Evolutionary conservation across 768 basidiomycete genomes (phyloP).

Genomic region (Macrocybe gigantea): DNA sequence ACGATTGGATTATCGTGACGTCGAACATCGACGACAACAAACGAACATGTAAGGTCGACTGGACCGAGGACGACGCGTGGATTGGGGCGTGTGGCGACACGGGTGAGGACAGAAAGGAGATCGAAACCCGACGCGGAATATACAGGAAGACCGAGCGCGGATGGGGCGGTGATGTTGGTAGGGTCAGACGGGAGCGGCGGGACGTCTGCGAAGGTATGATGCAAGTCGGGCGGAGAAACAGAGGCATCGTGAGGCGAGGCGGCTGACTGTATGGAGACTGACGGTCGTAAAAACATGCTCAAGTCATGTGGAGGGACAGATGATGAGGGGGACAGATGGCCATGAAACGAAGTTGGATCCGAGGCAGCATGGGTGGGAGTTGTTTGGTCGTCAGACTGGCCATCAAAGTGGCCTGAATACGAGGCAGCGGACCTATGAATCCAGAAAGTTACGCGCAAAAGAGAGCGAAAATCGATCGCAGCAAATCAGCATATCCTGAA

Average conservation of each 20-base stretch:
- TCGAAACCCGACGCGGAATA: conserved; percentile 94
- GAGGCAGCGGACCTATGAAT: neutral
- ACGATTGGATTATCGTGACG: conserved; percentile 83
- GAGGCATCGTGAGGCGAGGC: neutral
- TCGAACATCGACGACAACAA: conserved; percentile 82
- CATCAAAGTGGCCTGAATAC: too few relatives aligned
- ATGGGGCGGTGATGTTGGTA: conserved; percentile 16
- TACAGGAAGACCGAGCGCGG: conserved; percentile 44
- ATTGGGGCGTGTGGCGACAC: conserved; percentile 68
- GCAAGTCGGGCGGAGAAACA: neutral
- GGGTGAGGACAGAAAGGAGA: conserved; percentile 72
- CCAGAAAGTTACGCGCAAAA: neutral
- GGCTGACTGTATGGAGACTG: too few relatives aligned
- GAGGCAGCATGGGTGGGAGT: too few relatives aligned
- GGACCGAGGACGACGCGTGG: conserved; percentile 81
- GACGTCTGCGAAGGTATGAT: conserved; percentile 1
- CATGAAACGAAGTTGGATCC: neutral
- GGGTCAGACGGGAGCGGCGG: neutral
- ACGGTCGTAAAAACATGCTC: too few relatives aligned
- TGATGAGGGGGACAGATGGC: neutral
- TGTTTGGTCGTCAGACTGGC: too few relatives aligned
- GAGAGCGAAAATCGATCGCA: conserved; percentile 9
- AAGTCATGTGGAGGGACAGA: neutral
- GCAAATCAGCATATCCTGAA: too few relatives aligned
- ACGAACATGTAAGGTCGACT: conserved; percentile 89